Percentiles rank a stretch among this genome's conserved stretches.
These are phyloP conservation scores for Coniochaeta prunicola DNA, from an alignment of 2,329 filamentous ascomycete species.

Conservation along the genomic window DNA sequence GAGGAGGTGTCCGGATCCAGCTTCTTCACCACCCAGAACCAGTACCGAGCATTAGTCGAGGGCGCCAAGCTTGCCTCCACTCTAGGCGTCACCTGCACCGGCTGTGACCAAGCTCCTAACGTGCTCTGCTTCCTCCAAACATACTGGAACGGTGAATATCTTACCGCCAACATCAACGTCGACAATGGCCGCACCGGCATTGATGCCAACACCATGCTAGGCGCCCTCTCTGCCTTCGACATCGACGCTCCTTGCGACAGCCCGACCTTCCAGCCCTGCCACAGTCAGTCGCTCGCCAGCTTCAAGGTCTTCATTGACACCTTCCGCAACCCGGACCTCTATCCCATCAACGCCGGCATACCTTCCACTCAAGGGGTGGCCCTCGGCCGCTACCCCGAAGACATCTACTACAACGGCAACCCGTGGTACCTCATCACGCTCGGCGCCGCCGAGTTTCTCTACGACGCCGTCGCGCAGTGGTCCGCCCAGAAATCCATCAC, in stretches of 20 bases:
- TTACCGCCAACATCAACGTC: constrained; percentile 43
- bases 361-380: constrained; percentile 48
- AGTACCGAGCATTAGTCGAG: constrained; percentile 48
- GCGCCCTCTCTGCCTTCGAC: constrained; percentile 62
- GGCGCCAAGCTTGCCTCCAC: constrained; percentile 43
- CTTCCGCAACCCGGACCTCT: constrained; percentile 56
- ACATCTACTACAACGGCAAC: constrained; percentile 68
- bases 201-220: constrained; percentile 57
- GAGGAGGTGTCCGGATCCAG: constrained; percentile 70
- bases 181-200: constrained; percentile 39
- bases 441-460: constrained; percentile 72
- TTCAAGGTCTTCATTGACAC: constrained; percentile 69
- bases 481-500: constrained; percentile 52
- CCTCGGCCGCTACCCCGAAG: constrained; percentile 62
- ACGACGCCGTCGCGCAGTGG: constrained; percentile 68
- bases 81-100: constrained; percentile 39
- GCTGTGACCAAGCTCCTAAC: constrained; percentile 53
- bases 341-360: constrained; percentile 61
- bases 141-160: constrained; percentile 52
- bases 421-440: constrained; percentile 74
- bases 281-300: constrained; percentile 60
- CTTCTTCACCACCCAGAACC: constrained; percentile 69
- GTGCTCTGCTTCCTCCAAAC: constrained; percentile 60
- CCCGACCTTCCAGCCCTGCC: constrained; percentile 71
- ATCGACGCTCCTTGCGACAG: constrained; percentile 56